Conservation (phyloP, 768 basidiomycete species). For the Xanthoconium stramineum region DNA sequence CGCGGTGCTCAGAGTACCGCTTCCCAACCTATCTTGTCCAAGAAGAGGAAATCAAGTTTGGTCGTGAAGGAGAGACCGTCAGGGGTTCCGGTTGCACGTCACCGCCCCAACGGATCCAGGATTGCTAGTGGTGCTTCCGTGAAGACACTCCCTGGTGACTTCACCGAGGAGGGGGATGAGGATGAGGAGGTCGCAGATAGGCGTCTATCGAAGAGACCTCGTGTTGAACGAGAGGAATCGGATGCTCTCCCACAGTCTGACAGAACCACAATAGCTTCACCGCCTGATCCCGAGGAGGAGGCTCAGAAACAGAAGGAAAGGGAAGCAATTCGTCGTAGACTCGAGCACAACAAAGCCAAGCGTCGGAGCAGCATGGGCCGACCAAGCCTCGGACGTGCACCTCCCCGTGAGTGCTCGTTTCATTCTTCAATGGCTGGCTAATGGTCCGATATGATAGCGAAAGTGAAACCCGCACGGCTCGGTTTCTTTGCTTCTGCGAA, state of each 20-base stretch:
- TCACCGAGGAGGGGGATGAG: slow-evolving; percentile 51
- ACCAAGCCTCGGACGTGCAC: slow-evolving; percentile 39
- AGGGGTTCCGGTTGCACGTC: slow-evolving; percentile 9
- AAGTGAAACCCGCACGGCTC: slow-evolving; percentile 48
- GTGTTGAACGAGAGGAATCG: slow-evolving; percentile 32
- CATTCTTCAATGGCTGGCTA: slow-evolving; percentile 3
- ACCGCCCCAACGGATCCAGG: slow-evolving; percentile 25
- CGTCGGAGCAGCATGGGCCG: slow-evolving; percentile 65
- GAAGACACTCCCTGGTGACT: slow-evolving; percentile 51
- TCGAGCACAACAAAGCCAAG: slow-evolving; percentile 64
- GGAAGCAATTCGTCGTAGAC: slow-evolving; percentile 59
- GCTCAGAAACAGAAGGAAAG: slow-evolving; percentile 41
- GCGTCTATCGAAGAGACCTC: slow-evolving; percentile 44
- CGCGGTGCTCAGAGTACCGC: slow-evolving; percentile 26
- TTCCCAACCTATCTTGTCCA: slow-evolving; percentile 25
- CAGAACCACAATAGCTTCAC: slow-evolving; percentile 35
- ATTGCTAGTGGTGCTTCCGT: slow-evolving; percentile 24
- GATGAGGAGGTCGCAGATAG: slow-evolving; percentile 37
- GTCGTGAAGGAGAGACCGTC: slow-evolving; percentile 33
- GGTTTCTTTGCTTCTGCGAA: slow-evolving; percentile 72
- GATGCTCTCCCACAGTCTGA: slow-evolving; percentile 26
- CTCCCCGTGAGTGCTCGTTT: slow-evolving; percentile 36
- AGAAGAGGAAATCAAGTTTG: slow-evolving; percentile 52
- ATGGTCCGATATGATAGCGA: slow-evolving; percentile 31
- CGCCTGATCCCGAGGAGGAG: slow-evolving; percentile 26